Conservation (phyloP, 2,329 filamentous ascomycete species). For the Tolypocladium pustulatum region DNA sequence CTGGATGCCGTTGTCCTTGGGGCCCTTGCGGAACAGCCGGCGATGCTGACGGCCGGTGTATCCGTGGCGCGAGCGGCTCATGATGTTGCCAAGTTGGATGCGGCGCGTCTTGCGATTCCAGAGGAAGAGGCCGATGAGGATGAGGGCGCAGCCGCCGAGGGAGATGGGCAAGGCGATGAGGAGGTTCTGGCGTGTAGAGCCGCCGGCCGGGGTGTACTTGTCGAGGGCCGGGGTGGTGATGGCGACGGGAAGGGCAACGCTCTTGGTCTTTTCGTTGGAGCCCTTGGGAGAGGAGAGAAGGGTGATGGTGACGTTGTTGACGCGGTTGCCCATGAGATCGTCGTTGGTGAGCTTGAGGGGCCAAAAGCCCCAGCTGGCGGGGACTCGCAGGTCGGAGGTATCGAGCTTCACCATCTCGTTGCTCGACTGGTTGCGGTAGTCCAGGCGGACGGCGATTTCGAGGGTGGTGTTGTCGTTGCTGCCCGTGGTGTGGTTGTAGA, state of each 20-base stretch:
- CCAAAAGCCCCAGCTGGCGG: conserved; percentile 36
- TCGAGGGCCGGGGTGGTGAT: conserved; percentile 23
- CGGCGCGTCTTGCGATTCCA: conserved; percentile 41
- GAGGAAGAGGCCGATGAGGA: conserved; percentile 45
- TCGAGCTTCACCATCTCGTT: conserved; percentile 26
- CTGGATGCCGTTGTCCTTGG: conserved; percentile 30
- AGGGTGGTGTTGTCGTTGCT: conserved; percentile 18
- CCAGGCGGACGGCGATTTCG: conserved; percentile 25
- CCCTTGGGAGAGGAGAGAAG: conserved; percentile 28
- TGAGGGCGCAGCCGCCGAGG: conserved; percentile 34
- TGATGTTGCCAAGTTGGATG: conserved; percentile 41
- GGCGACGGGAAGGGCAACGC: conserved; percentile 29
- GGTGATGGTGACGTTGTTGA: conserved; percentile 37
- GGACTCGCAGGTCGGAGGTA: conserved; percentile 18
- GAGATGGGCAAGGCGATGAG: conserved; percentile 42
- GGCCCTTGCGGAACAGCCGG: conserved; percentile 20
- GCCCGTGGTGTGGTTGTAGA: conserved; percentile 30
- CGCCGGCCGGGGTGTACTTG: conserved; percentile 20
- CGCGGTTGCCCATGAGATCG: conserved; percentile 24
- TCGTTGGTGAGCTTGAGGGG: conserved; percentile 28
- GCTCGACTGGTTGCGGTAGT: conserved; percentile 27
- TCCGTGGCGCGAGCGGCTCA: conserved; percentile 33
- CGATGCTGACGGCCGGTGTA: conserved; percentile 30
- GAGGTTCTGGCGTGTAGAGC: conserved; percentile 28
- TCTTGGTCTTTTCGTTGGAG: conserved; percentile 24